Evolutionary conservation across 192 early-diverging fungal species (phyloP).

Genomic region (Linnemannia elongata): DNA sequence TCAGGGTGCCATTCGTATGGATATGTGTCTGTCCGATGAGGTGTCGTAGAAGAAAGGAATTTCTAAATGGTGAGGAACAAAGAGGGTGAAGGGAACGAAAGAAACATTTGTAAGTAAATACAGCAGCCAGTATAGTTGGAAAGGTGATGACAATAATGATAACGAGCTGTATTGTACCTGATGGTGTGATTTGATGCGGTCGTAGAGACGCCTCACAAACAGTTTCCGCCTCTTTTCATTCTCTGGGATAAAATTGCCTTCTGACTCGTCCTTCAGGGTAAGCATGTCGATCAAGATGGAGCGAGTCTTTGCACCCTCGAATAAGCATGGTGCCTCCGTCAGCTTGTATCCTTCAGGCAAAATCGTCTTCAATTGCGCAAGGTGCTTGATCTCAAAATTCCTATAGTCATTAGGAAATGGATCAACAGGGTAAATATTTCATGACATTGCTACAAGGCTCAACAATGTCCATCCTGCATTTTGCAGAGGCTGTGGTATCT

Average conservation of each 20-base stretch:
- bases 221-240: slow-evolving; percentile 22
- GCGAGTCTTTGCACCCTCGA: slow-evolving; percentile 25
- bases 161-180: slow-evolving; percentile 10
- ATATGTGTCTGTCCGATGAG: slow-evolving; percentile 33
- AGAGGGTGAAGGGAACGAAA: neutral
- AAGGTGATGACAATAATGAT: neutral
- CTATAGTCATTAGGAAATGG: neutral
- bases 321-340: slow-evolving; percentile 27
- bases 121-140: no score
- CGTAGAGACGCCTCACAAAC: slow-evolving; percentile 21
- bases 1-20: slow-evolving; percentile 46
- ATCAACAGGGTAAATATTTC: neutral
- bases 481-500: neutral
- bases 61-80: neutral
- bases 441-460: neutral
- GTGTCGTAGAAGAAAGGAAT: slow-evolving; percentile 32
- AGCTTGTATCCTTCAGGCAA: slow-evolving; percentile 40
- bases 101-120: neutral
- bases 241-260: slow-evolving; percentile 20
- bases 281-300: slow-evolving; percentile 41
- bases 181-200: slow-evolving; percentile 23
- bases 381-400: slow-evolving; percentile 53
- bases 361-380: slow-evolving; percentile 48
- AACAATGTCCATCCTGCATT: neutral
- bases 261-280: slow-evolving; percentile 16